phyloP scores from a whole-genome alignment of 495 filamentous ascomycete species.

The Aspergillus avenaceus region DNA sequence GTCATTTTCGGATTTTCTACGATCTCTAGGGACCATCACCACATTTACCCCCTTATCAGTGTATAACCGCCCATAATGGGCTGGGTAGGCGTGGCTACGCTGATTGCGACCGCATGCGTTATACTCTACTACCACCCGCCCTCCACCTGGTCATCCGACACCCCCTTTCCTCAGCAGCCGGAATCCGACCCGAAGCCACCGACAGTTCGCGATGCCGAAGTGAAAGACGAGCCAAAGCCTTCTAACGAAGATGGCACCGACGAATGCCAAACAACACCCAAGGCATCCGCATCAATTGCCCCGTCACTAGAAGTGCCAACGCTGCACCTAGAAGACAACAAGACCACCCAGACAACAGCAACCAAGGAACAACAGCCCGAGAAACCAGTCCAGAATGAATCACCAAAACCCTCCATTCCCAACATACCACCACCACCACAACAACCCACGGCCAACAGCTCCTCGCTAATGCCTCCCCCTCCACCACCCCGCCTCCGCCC shows the following conservation, averaged over 20 bases:
- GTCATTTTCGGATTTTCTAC: conserved; percentile 1
- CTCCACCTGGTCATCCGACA: too few species aligned
- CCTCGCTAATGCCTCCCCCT: conserved; percentile 39
- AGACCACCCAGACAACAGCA: neutral
- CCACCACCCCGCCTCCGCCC: conserved; percentile 26
- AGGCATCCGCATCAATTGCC: conserved; percentile 33
- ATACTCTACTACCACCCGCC: too few species aligned
- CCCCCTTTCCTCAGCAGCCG: too few species aligned
- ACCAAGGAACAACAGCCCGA: neutral
- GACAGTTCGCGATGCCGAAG: conserved; percentile 2
- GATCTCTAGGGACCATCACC: neutral
- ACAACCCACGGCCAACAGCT: conserved; percentile 14
- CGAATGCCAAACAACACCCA: conserved; percentile 43
- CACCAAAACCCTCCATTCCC: neutral
- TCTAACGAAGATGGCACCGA: too few species aligned
- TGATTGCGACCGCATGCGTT: too few species aligned
- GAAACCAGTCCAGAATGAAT: conserved; percentile 4
- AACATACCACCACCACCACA: too few species aligned
- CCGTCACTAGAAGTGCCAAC: conserved; percentile 33
- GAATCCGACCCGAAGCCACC: too few species aligned
- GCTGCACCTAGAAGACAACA: conserved; percentile 25
- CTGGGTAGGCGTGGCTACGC: too few species aligned
- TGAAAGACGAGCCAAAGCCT: neutral
- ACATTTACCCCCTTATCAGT: too few species aligned
- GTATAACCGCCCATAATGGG: too few species aligned